Evolutionary conservation across 192 early-diverging fungal species (phyloP), one percentile per base, ranked within the genome.

Genomic region (Cetraspora pellucida): DNA sequence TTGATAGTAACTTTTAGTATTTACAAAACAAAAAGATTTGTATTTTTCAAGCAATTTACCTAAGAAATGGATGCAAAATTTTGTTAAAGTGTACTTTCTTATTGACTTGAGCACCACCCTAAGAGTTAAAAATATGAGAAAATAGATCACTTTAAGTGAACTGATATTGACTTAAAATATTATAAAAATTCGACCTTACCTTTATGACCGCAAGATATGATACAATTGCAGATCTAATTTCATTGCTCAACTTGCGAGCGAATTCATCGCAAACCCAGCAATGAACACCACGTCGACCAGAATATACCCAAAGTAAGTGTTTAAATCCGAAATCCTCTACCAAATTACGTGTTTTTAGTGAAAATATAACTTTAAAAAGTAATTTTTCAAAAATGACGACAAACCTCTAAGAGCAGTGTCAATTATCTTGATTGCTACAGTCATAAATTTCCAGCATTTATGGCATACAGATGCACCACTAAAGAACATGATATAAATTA

Each of bases 371-470:
- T 52, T 19, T 52, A 54, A 19, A 54, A 54, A 19, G 13, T 3
- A 16, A 19, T 54, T 17, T 52, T 54, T 54, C 50, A 54, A 19
- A 19, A 52, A 52, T 52, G 13, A 10, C 17, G 0, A 50, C 75
- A 58, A 71, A 91, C 91, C 87, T 78, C 79, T 76, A 45, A 98
- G 78, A 11, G 91, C 90, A 11, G 77, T 84, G 78, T 98, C 90
- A 75, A 98, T 77, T 59, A 98, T 85, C 74, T 94, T 91, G 82
- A 97, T 95, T 17, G 96, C 89, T 30, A 97, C 83, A 0, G 90
- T 92, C 95, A 98, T 96, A 58, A 97, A 96, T 72, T 89, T 82
- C 97, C 97, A 98, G 82, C 97, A 98, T 81, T 91, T 95, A 13
- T 27, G 63, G 77, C 97, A 98, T 28, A 98, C 92, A 77, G 89